phyloP scores from a whole-genome alignment of 345 rosid species.

The Brassica rapa region DNA sequence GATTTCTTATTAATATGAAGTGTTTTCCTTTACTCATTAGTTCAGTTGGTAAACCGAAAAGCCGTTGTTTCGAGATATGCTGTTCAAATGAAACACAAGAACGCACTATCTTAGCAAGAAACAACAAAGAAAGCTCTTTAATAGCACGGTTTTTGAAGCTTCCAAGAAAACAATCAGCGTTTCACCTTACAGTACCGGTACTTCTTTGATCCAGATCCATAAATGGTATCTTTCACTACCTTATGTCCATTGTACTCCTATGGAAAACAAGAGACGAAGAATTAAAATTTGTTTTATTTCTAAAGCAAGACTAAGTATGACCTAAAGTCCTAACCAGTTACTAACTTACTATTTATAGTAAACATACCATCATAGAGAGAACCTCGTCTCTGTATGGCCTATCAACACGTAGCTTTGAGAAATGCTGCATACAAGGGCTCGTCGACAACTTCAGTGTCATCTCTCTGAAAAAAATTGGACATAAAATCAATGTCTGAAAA shows the following conservation, averaged over 20 bases:
- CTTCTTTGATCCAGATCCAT: constrained; percentile 66
- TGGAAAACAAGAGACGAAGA: not conserved
- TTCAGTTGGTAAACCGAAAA: constrained; percentile 63
- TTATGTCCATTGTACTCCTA: constrained; percentile 72
- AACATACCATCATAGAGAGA: constrained; percentile 60
- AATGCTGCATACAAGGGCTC: constrained; percentile 72
- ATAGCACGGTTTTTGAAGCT: not conserved
- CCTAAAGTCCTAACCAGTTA: not conserved
- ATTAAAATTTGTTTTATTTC: not conserved
- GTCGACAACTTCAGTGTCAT: constrained; percentile 73
- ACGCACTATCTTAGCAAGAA: not conserved
- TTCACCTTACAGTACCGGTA: constrained; percentile 84
- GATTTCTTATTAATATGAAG: constrained; percentile 74
- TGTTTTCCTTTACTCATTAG: constrained; percentile 80
- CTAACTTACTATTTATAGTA: not conserved
- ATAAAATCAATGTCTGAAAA: not conserved
- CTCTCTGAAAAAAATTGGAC: constrained; percentile 49
- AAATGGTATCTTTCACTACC: constrained; percentile 70
- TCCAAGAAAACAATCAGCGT: not conserved
- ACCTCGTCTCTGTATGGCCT: constrained; percentile 70
- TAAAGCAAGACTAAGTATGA: not conserved
- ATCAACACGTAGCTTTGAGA: constrained; percentile 53
- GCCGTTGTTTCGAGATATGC: constrained; percentile 72
- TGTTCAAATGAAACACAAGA: constrained; percentile 27
- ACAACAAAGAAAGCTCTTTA: not conserved